Conservation (phyloP, 2,329 filamentous ascomycete species). For the Colletotrichum nymphaeae region DNA sequence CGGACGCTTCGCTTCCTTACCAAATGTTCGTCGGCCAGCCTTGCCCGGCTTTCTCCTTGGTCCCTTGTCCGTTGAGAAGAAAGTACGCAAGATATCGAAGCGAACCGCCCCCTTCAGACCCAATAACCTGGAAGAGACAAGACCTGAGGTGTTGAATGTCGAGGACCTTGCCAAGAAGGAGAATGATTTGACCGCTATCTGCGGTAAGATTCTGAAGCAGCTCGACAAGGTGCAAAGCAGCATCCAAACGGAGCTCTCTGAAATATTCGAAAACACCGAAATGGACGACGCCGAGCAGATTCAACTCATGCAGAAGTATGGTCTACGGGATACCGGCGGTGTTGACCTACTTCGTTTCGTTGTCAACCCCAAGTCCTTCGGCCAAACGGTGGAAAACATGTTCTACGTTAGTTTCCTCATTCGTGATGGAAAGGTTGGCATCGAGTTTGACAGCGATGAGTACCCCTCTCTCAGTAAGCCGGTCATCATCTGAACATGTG, state of each 20-base stretch:
- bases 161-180: slow-evolving; percentile 82
- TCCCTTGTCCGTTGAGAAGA: slow-evolving; percentile 89
- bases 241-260: slow-evolving; percentile 58
- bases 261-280: slow-evolving; percentile 51
- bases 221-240: slow-evolving; percentile 63
- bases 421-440: slow-evolving; percentile 81
- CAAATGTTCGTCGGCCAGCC: slow-evolving; percentile 78
- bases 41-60: slow-evolving; percentile 88
- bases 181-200: slow-evolving; percentile 82
- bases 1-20: slow-evolving; percentile 81
- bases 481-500: slow-evolving; percentile 19
- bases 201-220: slow-evolving; percentile 76
- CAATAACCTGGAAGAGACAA: slow-evolving; percentile 75
- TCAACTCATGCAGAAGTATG: slow-evolving; percentile 71
- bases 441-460: slow-evolving; percentile 78
- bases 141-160: slow-evolving; percentile 81
- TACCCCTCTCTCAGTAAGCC: slow-evolving; percentile 84
- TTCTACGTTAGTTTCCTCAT: slow-evolving; percentile 98
- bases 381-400: slow-evolving; percentile 94
- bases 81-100: slow-evolving; percentile 76
- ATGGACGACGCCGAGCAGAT: slow-evolving; percentile 57
- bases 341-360: slow-evolving; percentile 88
- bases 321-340: slow-evolving; percentile 75
- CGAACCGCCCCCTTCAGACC: slow-evolving; percentile 78
- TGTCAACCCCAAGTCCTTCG: slow-evolving; percentile 89